Conservation (phyloP, 2,329 filamentous ascomycete genomes). For the Anthostomella pinea region DNA sequence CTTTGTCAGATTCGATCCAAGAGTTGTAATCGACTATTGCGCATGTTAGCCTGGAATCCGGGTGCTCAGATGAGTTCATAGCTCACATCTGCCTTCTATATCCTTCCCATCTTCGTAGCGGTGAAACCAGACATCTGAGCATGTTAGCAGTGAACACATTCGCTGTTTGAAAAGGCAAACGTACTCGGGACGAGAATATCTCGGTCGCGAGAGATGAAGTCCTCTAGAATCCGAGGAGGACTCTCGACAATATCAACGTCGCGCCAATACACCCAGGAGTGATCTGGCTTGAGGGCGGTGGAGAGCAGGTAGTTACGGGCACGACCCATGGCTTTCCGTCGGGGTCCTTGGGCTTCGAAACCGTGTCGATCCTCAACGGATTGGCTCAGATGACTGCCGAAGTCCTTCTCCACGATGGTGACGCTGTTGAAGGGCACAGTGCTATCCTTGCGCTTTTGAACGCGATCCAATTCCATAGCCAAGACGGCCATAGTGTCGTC, state of each 20-base stretch:
- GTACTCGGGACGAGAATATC: conserved; percentile 94
- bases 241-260: conserved; percentile 96
- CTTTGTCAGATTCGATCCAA: conserved; percentile 92
- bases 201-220: conserved; percentile 89
- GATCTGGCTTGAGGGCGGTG: conserved; percentile 82
- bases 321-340: conserved; percentile 84
- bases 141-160: conserved; percentile 8
- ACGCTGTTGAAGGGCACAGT: conserved; percentile 83
- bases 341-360: conserved; percentile 83
- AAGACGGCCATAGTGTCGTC: conserved; percentile 92
- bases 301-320: conserved; percentile 90
- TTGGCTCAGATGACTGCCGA: conserved; percentile 73
- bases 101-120: conserved; percentile 77
- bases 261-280: conserved; percentile 98
- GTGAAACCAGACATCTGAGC: conserved; percentile 92
- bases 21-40: conserved; percentile 94
- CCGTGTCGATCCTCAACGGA: conserved; percentile 78
- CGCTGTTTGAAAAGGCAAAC: conserved; percentile 32
- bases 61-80: background rate
- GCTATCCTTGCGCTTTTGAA: conserved; percentile 79
- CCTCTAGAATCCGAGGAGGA: conserved; percentile 82
- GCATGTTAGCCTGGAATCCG: conserved; percentile 18
- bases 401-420: conserved; percentile 87
- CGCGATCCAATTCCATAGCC: conserved; percentile 77
- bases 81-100: conserved; percentile 90